Evolutionary conservation across 768 basidiomycete genomes (phyloP), one percentile per base, ranked within the genome.

Genomic region (Roridomyces roridus): DNA sequence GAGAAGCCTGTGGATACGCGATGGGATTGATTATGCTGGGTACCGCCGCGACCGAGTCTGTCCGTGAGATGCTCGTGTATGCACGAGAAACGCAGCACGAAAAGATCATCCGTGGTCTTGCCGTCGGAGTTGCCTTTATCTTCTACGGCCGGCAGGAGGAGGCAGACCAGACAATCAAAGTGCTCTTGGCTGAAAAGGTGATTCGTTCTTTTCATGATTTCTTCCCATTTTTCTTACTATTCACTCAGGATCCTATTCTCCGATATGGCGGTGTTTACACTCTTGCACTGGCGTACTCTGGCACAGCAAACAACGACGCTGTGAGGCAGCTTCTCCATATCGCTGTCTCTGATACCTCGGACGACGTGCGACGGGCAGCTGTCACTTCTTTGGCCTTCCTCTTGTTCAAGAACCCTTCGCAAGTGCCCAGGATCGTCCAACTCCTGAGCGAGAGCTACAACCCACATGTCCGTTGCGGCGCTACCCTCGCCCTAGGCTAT

Each of bases 21-120:
- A 98, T 99, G 96, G 97, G 97, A 28, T 80, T 99, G 49, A 85
- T 98, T 68, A 98, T 98, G 96, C 83, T 99, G 6, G 97, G 95
- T n/a, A 95, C 94, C 3, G 95, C 86, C 15, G 87, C 87, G 39
- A 78, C 81, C 25, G 87, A 85, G 34, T 85, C 87, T 50, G 85
- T 94, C 31, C 88, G 92, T 25, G 97, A 99, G 75, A 98, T 98
- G 96, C 78, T 98, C 53, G 85, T 89, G 48, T 99, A 99, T 68
- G 95, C 97, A 25, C 85, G 91, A 51, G 97, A 99, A 70, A 99
- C 97, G 2, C 94, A 97, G 67, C 97, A 98, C 69, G 97, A 99
- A 78, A 99, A 98, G 79, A 98, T 98, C 67, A 98, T 98, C 51
- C 89, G 97, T 41, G 95, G 95, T 62, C 81, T 99, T 50, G 92